A percentile compares a stretch with the other conserved stretches of the same genome.
Conservation (phyloP, 176 grass and related monocot species). For the Eleusine coracana region DNA sequence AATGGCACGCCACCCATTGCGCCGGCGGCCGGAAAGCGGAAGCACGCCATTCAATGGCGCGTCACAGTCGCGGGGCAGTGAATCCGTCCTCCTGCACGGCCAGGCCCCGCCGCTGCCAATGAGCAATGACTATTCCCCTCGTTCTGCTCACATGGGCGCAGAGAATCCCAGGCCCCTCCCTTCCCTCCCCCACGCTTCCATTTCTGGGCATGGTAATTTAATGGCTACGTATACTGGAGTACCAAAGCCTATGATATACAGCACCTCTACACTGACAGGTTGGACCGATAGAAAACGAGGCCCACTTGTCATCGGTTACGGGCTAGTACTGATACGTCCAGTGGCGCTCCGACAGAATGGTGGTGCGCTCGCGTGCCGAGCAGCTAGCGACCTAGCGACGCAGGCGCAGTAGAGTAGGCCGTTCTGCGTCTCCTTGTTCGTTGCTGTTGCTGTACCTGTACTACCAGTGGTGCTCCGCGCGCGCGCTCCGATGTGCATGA, state of each 20-base stretch:
- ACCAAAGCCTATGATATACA: too few species aligned
- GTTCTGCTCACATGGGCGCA: not conserved
- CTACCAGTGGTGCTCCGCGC: too few species aligned
- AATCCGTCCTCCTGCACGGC: not conserved
- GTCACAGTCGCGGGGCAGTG: not conserved
- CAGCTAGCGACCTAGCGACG: not conserved
- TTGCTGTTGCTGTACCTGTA: not conserved
- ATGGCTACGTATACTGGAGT: not conserved
- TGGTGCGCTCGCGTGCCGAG: not conserved
- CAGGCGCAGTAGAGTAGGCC: not conserved
- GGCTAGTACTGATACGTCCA: rapidly evolving
- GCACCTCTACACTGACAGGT: not conserved
- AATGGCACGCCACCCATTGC: not conserved
- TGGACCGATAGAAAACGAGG: rapidly evolving
- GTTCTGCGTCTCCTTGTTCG: not conserved
- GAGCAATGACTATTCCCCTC: not conserved
- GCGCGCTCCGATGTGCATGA: not conserved
- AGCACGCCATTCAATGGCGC: not conserved
- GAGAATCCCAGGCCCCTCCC: slow-evolving; percentile 12
- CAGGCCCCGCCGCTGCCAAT: too few species aligned
- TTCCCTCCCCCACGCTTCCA: not conserved
- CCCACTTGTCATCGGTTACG: not conserved
- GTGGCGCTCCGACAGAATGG: slow-evolving; percentile 13
- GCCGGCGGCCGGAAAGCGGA: too few species aligned
- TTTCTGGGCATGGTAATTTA: not conserved